Conservation (phyloP, 352 stramenopile genomes). For the Thalassiosira livingstoniorum region DNA sequence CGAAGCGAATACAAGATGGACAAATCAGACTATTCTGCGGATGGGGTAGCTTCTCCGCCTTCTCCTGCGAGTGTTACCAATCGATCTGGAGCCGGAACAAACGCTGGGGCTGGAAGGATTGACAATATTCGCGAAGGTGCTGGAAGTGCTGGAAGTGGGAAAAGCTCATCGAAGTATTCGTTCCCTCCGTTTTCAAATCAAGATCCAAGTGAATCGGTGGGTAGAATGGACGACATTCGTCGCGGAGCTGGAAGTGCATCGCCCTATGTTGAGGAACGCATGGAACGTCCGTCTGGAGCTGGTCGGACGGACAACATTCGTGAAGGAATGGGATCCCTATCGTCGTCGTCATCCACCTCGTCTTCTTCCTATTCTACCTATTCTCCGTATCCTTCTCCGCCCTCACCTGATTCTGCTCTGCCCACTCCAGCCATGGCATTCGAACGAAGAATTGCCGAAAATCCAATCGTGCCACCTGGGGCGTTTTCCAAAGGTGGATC, state of each 20-base stretch:
- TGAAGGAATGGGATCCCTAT: background rate
- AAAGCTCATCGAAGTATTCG: constrained; percentile 27
- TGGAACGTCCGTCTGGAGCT: constrained; percentile 1
- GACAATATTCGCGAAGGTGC: constrained; percentile 47
- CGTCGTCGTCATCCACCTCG: background rate
- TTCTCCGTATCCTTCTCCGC: constrained; percentile 7
- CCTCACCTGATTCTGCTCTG: constrained; percentile 25
- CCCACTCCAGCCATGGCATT: constrained; percentile 59
- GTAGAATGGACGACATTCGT: constrained; percentile 48
- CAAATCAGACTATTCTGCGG: constrained; percentile 19
- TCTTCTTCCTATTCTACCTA: background rate
- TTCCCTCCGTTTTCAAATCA: no score
- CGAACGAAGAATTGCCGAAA: constrained; percentile 50
- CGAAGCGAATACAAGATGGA: constrained; percentile 12
- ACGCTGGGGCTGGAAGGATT: constrained; percentile 24
- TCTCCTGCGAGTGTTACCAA: no score
- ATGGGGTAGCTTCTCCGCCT: background rate
- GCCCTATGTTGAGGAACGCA: background rate
- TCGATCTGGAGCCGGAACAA: no score
- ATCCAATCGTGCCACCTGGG: constrained; percentile 49
- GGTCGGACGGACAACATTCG: no score
- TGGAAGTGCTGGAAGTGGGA: constrained; percentile 25
- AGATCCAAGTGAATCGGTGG: no score
- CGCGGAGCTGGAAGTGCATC: constrained; percentile 41
- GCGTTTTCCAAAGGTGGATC: constrained; percentile 49